Evolutionary conservation across 139 green algal species (phyloP).

Genomic region (Haematococcus lacustris): DNA sequence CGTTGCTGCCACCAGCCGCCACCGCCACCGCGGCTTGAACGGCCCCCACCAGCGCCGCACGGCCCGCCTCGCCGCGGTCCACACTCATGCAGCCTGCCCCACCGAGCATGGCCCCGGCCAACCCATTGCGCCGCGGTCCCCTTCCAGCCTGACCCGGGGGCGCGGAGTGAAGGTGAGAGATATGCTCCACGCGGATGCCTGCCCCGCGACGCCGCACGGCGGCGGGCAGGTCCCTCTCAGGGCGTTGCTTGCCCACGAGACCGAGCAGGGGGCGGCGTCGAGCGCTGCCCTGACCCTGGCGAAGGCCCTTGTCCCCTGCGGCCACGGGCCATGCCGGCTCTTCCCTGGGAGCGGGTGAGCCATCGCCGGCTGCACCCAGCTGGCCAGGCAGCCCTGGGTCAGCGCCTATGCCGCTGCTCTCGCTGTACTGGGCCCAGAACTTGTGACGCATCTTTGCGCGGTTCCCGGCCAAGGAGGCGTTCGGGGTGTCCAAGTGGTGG

Average conservation of each 20-base stretch:
- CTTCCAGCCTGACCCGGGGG: no score
- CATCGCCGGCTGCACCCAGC: not conserved
- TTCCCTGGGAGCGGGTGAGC: no score
- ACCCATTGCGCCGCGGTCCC: no score
- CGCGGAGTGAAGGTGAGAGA: not conserved
- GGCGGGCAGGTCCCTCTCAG: not conserved
- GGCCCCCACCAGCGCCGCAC: no score
- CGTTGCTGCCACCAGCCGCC: no score
- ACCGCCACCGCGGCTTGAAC: no score
- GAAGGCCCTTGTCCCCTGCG: not conserved
- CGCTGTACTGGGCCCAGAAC: conserved; percentile 18
- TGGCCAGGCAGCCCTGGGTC: not conserved
- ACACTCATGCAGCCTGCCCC: no score
- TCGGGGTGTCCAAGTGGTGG: conserved; percentile 8
- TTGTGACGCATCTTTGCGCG: conserved; percentile 21
- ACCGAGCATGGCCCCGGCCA: no score
- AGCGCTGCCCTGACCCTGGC: not conserved
- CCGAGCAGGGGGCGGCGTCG: no score
- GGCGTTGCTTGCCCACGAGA: no score
- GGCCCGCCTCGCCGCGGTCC: no score
- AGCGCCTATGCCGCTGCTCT: not conserved
- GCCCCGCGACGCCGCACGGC: not conserved
- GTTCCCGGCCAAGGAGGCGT: conserved; percentile 12
- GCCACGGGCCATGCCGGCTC: not conserved
- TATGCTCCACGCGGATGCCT: conserved; percentile 5